phyloP scores from a whole-genome alignment of 1,284 basidiomycete genomes.

The Vanrija sp. region DNA sequence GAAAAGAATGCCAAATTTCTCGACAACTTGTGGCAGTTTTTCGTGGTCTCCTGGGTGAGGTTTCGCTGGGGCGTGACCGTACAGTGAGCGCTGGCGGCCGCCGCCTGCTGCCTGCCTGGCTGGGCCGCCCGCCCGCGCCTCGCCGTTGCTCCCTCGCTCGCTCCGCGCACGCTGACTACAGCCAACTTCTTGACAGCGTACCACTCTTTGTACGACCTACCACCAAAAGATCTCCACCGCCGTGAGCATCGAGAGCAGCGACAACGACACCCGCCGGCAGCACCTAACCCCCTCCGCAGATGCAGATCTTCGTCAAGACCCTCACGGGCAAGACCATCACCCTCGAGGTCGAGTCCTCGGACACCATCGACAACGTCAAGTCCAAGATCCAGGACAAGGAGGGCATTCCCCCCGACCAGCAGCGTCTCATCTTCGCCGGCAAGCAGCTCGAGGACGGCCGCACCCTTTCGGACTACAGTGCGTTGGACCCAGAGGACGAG shows the following conservation, averaged over 20 bases:
- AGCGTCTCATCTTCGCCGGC: slow-evolving; percentile 89
- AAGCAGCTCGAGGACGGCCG: slow-evolving; percentile 97
- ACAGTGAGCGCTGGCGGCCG: too few relatives aligned
- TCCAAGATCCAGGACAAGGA: slow-evolving; percentile 59
- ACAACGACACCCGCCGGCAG: neutral
- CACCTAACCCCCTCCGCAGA: neutral
- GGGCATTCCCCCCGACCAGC: slow-evolving; percentile 86
- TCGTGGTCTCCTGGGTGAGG: too few relatives aligned
- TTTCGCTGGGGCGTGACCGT: too few relatives aligned
- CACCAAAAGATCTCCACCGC: neutral
- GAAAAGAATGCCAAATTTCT: too few relatives aligned
- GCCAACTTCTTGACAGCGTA: neutral
- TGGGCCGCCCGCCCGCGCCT: too few relatives aligned
- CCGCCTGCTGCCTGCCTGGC: too few relatives aligned
- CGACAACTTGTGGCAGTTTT: neutral
- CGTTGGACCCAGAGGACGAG: slow-evolving; percentile 12
- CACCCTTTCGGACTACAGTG: slow-evolving; percentile 84
- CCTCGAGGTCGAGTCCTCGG: slow-evolving; percentile 58
- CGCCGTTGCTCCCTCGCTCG: too few relatives aligned
- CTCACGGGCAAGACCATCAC: slow-evolving; percentile 59
- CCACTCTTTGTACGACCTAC: too few relatives aligned
- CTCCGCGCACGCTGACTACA: too few relatives aligned
- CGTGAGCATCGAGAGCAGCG: neutral
- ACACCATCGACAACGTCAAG: slow-evolving; percentile 63
- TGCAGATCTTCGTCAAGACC: slow-evolving; percentile 35